A percentile compares a stretch with the other conserved stretches of the same genome.
phyloP scores from a whole-genome alignment of 2,329 filamentous ascomycete species.

The Colletotrichum gigasporum region DNA sequence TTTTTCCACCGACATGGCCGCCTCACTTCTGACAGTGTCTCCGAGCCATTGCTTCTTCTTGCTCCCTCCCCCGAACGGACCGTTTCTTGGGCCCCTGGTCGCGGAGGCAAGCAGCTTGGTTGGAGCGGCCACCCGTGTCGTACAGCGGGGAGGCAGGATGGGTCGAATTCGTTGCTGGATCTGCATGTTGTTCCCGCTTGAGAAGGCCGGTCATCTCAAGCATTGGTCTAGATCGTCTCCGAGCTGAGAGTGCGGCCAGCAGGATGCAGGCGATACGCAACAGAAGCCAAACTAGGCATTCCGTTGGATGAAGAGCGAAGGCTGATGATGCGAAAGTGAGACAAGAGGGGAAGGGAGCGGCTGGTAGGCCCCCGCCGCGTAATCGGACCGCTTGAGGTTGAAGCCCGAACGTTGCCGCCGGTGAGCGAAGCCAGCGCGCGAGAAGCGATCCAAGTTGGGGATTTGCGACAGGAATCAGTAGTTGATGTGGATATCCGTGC shows the following conservation, averaged over 20 bases:
- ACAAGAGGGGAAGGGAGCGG: background rate
- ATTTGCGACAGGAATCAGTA: too few relatives aligned
- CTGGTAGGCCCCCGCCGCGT: background rate
- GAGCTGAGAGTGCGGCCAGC: background rate
- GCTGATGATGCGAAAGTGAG: background rate
- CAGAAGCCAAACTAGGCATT: too few relatives aligned
- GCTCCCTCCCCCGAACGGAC: too few relatives aligned
- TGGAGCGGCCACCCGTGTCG: background rate
- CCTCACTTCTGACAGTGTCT: background rate
- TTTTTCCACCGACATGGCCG: background rate
- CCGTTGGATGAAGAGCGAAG: background rate
- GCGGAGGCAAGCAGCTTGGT: too few relatives aligned
- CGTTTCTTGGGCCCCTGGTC: too few relatives aligned
- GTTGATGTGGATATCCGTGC: too few relatives aligned
- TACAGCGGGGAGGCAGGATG: background rate
- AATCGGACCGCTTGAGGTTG: constrained; percentile 4
- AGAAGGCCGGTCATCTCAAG: background rate
- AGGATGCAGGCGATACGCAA: background rate
- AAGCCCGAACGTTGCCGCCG: background rate
- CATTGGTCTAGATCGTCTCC: background rate
- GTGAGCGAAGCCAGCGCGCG: too few relatives aligned
- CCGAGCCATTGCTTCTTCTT: background rate
- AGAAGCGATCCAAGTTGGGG: too few relatives aligned
- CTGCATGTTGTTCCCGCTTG: background rate
- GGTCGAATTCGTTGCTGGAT: background rate